phyloP scores from a whole-genome alignment of 2,329 filamentous ascomycete species.

The Stachybotrys chlorohalonatus region DNA sequence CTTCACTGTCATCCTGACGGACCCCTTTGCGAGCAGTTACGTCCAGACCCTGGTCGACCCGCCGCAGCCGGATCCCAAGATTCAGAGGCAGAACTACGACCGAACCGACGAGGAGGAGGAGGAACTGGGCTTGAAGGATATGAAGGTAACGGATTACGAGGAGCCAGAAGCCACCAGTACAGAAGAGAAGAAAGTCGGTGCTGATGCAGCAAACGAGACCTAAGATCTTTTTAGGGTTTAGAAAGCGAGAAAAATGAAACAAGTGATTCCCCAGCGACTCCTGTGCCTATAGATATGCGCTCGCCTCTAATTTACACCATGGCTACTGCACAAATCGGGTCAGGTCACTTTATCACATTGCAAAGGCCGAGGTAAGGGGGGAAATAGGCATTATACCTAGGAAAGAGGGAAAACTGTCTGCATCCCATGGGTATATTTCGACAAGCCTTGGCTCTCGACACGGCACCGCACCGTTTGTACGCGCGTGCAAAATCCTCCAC shows the following conservation, averaged over 20 bases:
- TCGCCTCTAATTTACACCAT: too few species aligned
- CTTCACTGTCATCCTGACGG: slow-evolving; percentile 76
- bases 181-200: slow-evolving; percentile 5
- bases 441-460: background rate
- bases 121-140: slow-evolving; percentile 81
- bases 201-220: background rate
- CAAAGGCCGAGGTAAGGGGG: background rate
- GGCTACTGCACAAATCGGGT: too few species aligned
- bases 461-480: background rate
- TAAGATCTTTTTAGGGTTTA: background rate
- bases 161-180: slow-evolving; percentile 27
- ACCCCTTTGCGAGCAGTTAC: slow-evolving; percentile 87
- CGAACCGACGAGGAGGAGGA: slow-evolving; percentile 90
- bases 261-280: background rate
- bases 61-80: slow-evolving; percentile 61
- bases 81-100: slow-evolving; percentile 73
- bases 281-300: too few species aligned
- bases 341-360: background rate
- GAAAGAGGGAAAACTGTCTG: background rate
- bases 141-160: slow-evolving; percentile 82
- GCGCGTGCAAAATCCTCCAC: background rate
- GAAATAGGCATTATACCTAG: background rate
- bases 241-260: background rate
- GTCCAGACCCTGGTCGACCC: slow-evolving; percentile 84
- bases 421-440: background rate